phyloP scores from a whole-genome alignment of 345 rosid species.

The Viola odorata region DNA sequence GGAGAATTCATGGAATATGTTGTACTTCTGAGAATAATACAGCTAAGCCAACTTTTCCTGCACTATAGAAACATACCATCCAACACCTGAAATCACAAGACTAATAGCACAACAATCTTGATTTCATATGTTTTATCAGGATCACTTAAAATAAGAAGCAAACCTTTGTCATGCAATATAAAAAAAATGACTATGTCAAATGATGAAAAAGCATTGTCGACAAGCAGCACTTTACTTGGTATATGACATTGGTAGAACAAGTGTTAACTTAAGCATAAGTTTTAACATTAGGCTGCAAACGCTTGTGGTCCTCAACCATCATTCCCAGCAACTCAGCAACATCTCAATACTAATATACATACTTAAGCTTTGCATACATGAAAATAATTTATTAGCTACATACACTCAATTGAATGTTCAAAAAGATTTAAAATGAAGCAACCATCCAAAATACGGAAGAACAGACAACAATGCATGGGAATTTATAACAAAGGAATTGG shows the following conservation, averaged over 20 bases:
- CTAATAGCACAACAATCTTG: too few species aligned
- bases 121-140: too few species aligned
- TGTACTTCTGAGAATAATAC: too few species aligned
- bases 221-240: slow-evolving; percentile 3
- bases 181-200: too few species aligned
- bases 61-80: too few species aligned
- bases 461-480: background rate
- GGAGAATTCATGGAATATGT: too few species aligned
- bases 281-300: slow-evolving; percentile 79
- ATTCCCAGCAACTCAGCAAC: slow-evolving; percentile 96
- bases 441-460: background rate
- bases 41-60: too few species aligned
- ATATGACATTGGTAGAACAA: slow-evolving; percentile 9
- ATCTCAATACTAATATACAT: slow-evolving; percentile 21
- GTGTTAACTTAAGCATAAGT: slow-evolving; percentile 66
- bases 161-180: too few species aligned
- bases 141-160: too few species aligned
- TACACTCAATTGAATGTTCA: too few species aligned
- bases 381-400: background rate
- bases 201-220: background rate
- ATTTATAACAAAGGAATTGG: background rate
- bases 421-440: too few species aligned
- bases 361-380: background rate
- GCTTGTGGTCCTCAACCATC: slow-evolving; percentile 95
- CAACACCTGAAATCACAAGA: too few species aligned